phyloP scores from a whole-genome alignment of 331 rosid species.

The Quercus lobata region DNA sequence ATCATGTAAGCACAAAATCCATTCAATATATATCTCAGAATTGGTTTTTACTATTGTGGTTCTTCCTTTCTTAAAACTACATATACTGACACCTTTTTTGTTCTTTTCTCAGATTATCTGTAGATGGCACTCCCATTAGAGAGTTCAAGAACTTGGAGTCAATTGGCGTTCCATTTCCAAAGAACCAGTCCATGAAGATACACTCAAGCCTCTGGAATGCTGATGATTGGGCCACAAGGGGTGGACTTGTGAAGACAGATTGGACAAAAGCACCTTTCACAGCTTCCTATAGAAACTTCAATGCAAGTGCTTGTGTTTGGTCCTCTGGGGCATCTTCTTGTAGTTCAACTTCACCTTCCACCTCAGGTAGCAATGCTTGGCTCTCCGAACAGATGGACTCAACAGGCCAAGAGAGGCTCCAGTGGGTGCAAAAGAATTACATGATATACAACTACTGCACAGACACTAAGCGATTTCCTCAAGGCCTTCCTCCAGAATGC shows the following conservation, averaged over 20 bases:
- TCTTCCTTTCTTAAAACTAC: not conserved
- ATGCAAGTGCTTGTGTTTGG: conserved; percentile 33
- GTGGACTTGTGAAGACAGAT: conserved; percentile 44
- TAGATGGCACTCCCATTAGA: conserved; percentile 46
- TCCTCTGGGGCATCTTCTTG: conserved; percentile 40
- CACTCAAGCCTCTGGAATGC: conserved; percentile 48
- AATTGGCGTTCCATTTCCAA: conserved; percentile 37
- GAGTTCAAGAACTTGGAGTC: conserved; percentile 42
- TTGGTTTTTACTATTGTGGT: not conserved
- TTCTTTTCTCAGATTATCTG: conserved; percentile 30
- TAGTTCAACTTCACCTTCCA: conserved; percentile 15
- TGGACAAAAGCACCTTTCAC: conserved; percentile 43
- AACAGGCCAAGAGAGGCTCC: conserved; percentile 25
- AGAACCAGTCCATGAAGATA: conserved; percentile 38
- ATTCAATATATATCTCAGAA: not conserved
- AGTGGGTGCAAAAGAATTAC: conserved; percentile 58
- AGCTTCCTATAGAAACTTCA: conserved; percentile 42
- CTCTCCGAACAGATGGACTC: conserved; percentile 43
- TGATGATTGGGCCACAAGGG: conserved; percentile 53
- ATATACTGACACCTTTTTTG: not conserved
- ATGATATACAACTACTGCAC: conserved; percentile 61
- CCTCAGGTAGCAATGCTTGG: conserved; percentile 23
- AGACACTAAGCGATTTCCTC: conserved; percentile 42
- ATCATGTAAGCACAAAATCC: conserved; percentile 30
- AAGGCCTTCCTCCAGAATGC: conserved; percentile 59